Percentiles rank a stretch among this genome's conserved stretches.
Evolutionary conservation across 371 early-diverging fungal genomes (phyloP).

Genomic region (Funneliformis caledonium): DNA sequence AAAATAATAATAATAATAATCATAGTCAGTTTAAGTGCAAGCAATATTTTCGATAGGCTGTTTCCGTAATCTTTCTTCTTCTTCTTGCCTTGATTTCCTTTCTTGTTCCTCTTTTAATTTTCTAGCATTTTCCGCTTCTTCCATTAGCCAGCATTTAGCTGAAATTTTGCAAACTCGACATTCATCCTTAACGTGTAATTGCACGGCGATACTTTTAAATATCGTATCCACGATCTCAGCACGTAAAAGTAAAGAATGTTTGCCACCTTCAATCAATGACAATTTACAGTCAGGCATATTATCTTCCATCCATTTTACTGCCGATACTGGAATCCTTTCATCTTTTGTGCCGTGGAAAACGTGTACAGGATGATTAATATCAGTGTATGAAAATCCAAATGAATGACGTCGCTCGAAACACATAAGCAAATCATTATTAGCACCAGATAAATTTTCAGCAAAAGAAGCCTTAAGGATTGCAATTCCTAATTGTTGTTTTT

Average conservation of each 20-base stretch:
- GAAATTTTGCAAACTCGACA: constrained; percentile 33
- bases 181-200: constrained; percentile 38
- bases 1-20: not conserved
- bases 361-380: constrained; percentile 51
- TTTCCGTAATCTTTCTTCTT: not conserved
- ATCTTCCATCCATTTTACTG: constrained; percentile 54
- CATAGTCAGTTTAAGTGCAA: not conserved
- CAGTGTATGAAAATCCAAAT: constrained; percentile 52
- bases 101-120: not conserved
- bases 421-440: constrained; percentile 51
- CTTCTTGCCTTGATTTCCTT: not conserved
- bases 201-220: constrained; percentile 49
- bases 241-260: constrained; percentile 50
- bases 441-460: constrained; percentile 50
- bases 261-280: constrained; percentile 50
- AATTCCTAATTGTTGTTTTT: constrained; percentile 47
- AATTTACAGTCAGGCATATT: constrained; percentile 48
- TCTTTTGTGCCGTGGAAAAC: constrained; percentile 54
- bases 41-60: not conserved
- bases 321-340: constrained; percentile 48
- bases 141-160: constrained; percentile 39
- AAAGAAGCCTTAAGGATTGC: constrained; percentile 50
- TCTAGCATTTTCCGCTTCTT: constrained; percentile 5
- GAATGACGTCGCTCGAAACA: constrained; percentile 50
- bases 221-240: constrained; percentile 50